Evolutionary conservation across 2,329 filamentous ascomycete genomes (phyloP).

Genomic region (Venturia pyrina): DNA sequence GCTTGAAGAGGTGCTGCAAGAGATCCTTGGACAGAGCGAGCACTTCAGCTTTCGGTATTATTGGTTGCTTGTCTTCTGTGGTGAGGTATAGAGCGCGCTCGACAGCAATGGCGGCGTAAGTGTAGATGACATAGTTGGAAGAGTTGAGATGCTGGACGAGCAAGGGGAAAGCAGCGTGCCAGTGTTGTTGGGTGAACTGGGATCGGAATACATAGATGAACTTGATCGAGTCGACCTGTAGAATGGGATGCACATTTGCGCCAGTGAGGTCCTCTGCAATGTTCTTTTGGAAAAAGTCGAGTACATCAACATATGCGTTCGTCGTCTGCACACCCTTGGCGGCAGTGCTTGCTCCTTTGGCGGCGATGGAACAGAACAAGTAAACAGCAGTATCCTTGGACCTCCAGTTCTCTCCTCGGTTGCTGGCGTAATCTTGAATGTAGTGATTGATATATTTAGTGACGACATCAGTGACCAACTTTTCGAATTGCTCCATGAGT

Average conservation of each 20-base stretch:
- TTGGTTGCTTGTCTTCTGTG: slow-evolving; percentile 57
- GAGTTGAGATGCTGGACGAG: slow-evolving; percentile 86
- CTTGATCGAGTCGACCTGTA: slow-evolving; percentile 97
- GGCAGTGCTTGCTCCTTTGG: slow-evolving; percentile 78
- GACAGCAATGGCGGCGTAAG: slow-evolving; percentile 93
- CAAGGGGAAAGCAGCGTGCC: slow-evolving; percentile 79
- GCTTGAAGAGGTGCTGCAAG: slow-evolving; percentile 76
- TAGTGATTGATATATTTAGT: slow-evolving; percentile 81
- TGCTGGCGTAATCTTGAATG: slow-evolving; percentile 61
- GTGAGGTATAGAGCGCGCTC: slow-evolving; percentile 82
- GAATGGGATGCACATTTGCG: slow-evolving; percentile 65
- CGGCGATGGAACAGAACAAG: slow-evolving; percentile 86
- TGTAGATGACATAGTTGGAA: slow-evolving; percentile 91
- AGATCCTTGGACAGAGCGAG: slow-evolving; percentile 76
- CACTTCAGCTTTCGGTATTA: slow-evolving; percentile 73
- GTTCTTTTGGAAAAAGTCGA: slow-evolving; percentile 90
- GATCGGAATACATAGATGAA: slow-evolving; percentile 96
- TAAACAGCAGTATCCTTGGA: slow-evolving; percentile 98
- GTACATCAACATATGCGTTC: slow-evolving; percentile 73
- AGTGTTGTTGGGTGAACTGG: slow-evolving; percentile 83
- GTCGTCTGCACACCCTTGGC: slow-evolving; percentile 84
- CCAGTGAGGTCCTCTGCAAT: slow-evolving; percentile 79
- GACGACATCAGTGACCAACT: slow-evolving; percentile 75
- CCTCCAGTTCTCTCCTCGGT: slow-evolving; percentile 70
- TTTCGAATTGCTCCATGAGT: slow-evolving; percentile 81